Base-by-base conservation (phyloP, 23 red algal genomes). In the Gracilaria gracilis region DNA sequence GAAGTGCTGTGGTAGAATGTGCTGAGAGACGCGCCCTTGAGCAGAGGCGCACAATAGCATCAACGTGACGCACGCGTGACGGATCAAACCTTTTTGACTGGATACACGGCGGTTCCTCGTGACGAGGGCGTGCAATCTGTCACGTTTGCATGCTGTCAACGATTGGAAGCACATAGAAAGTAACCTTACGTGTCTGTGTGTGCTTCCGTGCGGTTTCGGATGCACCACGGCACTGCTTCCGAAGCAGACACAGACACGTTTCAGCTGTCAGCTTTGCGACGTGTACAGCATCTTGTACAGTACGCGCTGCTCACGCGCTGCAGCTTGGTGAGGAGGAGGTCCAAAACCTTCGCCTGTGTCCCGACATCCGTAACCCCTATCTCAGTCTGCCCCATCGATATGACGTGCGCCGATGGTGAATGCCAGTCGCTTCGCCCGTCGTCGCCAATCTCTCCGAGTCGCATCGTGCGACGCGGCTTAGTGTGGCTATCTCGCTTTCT, bases 401-500 rank as follows among this genome's bases (percentile, higher is more conserved):
- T 55, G 51, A 55, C 16, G 17, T 2, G 17, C 14, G 19, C 9
- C 51, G 9, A 15, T 15, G 51, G 19, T 15, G 19, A 19, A 20
- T 15, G 17, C 1, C 51, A 15, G 16, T 19, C 51, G 51, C 51
- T 15, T 15, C 51, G 51, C 16, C 51, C 17, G 11, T 55, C 51
- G 51, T 15, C 51, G 17, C 11, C 42, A 11, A 46, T 7, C 42
- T 46, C 51, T 55, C 51, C 51, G 51, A 46, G 42, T 19, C 51
- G 51, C 51, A 1, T 20, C 16, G 51, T 20, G 51, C 51, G 51
- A 15, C 51, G 51, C 51, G 51, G 57, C 36, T 29, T 81, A 1
- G 59, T 65, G 14, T 91, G 88, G 76, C 29, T 61, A 28, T 47
- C 88, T 3, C 88, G 75, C 28, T 4, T 91, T 70, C 38, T 91